These are phyloP conservation scores for Daldinia caldariorum DNA, from an alignment of 495 filamentous ascomycete species.

Conservation along the genomic window DNA sequence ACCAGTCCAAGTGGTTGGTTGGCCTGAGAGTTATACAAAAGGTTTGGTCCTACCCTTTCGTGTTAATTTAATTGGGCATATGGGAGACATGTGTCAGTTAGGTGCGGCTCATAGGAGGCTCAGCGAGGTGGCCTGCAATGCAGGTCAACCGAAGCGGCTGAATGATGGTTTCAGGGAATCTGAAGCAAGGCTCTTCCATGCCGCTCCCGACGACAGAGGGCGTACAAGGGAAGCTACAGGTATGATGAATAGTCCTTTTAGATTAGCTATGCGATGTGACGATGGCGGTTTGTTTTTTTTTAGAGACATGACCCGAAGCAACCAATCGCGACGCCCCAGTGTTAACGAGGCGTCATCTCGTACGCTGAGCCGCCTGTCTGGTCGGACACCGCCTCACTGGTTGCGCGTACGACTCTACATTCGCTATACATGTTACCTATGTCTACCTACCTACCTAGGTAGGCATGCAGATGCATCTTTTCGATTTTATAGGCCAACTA, in stretches of 20 bases:
- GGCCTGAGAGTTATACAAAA: constrained; percentile 24
- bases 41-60: constrained; percentile 41
- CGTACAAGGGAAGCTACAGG: constrained; percentile 14
- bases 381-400: constrained; percentile 37
- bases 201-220: constrained; percentile 26
- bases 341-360: constrained; percentile 32
- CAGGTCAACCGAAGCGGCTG: constrained; percentile 47
- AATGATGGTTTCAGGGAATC: constrained; percentile 44
- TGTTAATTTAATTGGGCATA: constrained; percentile 32
- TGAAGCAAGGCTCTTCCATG: constrained; percentile 40
- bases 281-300: constrained; percentile 18
- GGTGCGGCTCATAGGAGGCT: constrained; percentile 51
- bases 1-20: constrained; percentile 42
- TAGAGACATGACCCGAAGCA: constrained; percentile 26
- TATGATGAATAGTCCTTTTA: constrained; percentile 2
- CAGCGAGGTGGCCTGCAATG: constrained; percentile 43
- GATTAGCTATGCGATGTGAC: constrained; percentile 19
- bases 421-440: neutral
- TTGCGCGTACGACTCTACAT: constrained; percentile 31
- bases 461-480: neutral
- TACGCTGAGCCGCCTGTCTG: constrained; percentile 36
- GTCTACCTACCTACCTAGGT: neutral
- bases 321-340: constrained; percentile 24
- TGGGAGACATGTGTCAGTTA: constrained; percentile 46
- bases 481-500: neutral